Conservation (phyloP, 768 basidiomycete species). For the Baorangia bicolor region DNA sequence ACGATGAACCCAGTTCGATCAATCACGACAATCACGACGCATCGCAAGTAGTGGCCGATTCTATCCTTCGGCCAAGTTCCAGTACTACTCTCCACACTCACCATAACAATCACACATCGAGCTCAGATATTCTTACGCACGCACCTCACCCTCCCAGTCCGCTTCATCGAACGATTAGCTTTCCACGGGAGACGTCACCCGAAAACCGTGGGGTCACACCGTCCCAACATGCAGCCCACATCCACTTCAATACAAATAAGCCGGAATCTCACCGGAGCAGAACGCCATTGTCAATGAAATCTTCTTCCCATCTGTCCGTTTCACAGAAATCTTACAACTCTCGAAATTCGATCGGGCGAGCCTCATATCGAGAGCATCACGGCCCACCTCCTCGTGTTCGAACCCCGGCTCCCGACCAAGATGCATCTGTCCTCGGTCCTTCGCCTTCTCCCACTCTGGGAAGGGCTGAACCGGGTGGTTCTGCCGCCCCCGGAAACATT, state of each 20-base stretch:
- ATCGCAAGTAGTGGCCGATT: background rate
- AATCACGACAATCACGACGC: background rate
- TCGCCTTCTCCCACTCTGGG: background rate
- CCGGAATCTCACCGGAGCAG: slow-evolving; percentile 2
- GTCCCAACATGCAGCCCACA: background rate
- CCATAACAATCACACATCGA: background rate
- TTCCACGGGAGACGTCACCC: background rate
- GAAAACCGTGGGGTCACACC: background rate
- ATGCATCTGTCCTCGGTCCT: background rate
- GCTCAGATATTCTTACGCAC: background rate
- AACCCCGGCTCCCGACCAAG: slow-evolving; percentile 1
- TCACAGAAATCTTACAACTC: slow-evolving; percentile 17
- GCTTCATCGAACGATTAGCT: background rate
- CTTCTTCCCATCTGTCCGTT: slow-evolving; percentile 15
- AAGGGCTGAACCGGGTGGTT: background rate
- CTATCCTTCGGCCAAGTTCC: slow-evolving; percentile 1
- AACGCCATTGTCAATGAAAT: slow-evolving; percentile 12
- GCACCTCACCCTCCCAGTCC: slow-evolving; percentile 1
- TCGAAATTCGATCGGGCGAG: slow-evolving; percentile 19
- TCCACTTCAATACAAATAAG: background rate
- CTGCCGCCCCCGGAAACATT: background rate
- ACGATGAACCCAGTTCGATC: slow-evolving; percentile 15
- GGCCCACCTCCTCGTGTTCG: slow-evolving; percentile 15
- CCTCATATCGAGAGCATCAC: slow-evolving; percentile 21
- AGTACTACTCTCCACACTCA: background rate